Evolutionary conservation across 352 stramenopile genomes (phyloP), one percentile per base, ranked within the genome.

Genomic region (Phytophthora aleatoria): DNA sequence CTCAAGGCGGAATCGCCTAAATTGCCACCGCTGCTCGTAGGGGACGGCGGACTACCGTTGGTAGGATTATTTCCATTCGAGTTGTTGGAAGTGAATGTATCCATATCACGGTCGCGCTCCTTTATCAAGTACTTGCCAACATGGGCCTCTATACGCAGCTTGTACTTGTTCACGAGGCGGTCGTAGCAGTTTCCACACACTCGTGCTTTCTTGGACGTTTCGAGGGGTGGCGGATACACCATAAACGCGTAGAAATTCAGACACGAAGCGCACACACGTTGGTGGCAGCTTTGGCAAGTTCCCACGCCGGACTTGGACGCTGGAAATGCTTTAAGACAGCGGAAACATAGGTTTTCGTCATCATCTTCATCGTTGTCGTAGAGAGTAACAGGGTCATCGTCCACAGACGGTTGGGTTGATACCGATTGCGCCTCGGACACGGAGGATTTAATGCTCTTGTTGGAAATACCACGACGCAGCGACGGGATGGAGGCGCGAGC

Each of bases 151-250:
- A 93, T 63, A 38, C 73, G 72, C 30, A 94, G 69, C 30, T 87
- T 87, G 69, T 90, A 91, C 48, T 83, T 87, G 48, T 50, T 73
- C 33, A 88, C 69, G 2, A 89, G 73, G 1, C 81, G 75, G 2
- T 85, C 70, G 47, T 92, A 92, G 64, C 85, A 94, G 35, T 70
- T 82, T 45, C 73, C 74, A 59, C 85, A 94, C 24, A 94, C 74
- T 47, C 74, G 81, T 42, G 75, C 65, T 72, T 92, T 91, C 48
- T 77, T 79, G 9, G 77, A 77, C 31, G 64, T 74, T 64, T 91
- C 83, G 5, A 87, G 64, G 30, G 81, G 81, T 27, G 85, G 82
- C 1, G 85, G 85, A 45, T 90, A 91, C 41, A 78, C 69, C n/a
- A 90, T 55, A 51, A 94, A 94, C n/a, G 85, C 83, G 35, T 67